phyloP scores from a whole-genome alignment of 2,329 filamentous ascomycete species.

The Beauveria rudraprayagi region DNA sequence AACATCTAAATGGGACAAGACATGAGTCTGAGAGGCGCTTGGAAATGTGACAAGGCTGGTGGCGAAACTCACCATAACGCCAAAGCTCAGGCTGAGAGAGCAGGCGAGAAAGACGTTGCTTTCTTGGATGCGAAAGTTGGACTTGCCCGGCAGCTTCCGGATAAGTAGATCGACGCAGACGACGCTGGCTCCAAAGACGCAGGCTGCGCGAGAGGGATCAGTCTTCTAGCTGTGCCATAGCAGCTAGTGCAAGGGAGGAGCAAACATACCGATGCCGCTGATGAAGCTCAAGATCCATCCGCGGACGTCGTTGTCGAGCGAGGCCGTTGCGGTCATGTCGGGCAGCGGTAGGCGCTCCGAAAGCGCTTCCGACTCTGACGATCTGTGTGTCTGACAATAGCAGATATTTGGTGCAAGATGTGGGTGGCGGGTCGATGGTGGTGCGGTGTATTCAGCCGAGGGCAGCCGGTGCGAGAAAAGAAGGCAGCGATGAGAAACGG shows the following conservation, averaged over 20 bases:
- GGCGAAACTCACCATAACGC: conserved; percentile 72
- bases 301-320: conserved; percentile 69
- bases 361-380: neutral
- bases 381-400: neutral
- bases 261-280: conserved; percentile 58
- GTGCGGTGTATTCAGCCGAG: neutral
- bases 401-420: neutral
- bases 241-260: neutral
- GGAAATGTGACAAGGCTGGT: neutral
- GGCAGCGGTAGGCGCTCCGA: neutral
- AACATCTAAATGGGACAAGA: conserved; percentile 55
- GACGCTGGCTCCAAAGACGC: conserved; percentile 68
- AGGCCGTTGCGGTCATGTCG: neutral
- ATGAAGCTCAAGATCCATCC: conserved; percentile 91
- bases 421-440: neutral
- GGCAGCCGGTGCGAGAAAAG: neutral
- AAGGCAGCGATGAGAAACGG: neutral
- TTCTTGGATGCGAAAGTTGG: conserved; percentile 77
- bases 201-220: conserved; percentile 36
- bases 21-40: neutral
- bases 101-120: conserved; percentile 81
- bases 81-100: conserved; percentile 87
- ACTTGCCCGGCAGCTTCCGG: conserved; percentile 62
- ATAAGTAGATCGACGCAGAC: conserved; percentile 81
- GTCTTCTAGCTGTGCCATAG: conserved; percentile 11